Percentiles rank a stretch among this genome's conserved stretches.
Conservation (phyloP, 495 filamentous ascomycete species). For the Penicillium samsonianum region DNA sequence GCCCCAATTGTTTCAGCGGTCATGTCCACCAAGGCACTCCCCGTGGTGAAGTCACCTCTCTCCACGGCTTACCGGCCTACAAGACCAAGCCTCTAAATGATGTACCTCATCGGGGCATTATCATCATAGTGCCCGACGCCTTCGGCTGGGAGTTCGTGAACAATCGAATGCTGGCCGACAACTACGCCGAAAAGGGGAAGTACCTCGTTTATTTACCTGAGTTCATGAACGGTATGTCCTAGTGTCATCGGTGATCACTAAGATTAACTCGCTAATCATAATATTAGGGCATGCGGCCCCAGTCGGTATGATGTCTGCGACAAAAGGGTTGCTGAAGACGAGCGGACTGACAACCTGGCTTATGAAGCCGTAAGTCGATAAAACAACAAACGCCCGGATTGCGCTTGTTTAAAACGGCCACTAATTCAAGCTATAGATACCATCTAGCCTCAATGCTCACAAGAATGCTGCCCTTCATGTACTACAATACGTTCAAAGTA, state of each 20-base stretch:
- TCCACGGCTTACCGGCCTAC: neutral
- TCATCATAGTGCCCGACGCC: conserved; percentile 58
- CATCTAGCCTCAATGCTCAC: neutral
- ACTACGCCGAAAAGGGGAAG: conserved; percentile 49
- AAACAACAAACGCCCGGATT: neutral
- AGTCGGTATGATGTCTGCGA: neutral
- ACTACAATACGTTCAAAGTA: conserved; percentile 33
- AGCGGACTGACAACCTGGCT: neutral
- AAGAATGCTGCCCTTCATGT: conserved; percentile 33
- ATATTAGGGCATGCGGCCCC: neutral
- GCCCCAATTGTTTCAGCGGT: neutral
- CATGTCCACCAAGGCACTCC: neutral
- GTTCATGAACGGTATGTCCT: conserved; percentile 57
- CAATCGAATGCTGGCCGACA: conserved; percentile 53
- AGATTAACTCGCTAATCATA: neutral
- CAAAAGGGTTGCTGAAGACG: neutral
- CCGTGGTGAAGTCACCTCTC: neutral
- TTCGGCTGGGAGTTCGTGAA: conserved; percentile 62
- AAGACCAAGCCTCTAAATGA: neutral
- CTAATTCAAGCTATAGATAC: conserved; percentile 1
- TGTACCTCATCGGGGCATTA: conserved; percentile 38
- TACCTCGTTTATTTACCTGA: conserved; percentile 58
- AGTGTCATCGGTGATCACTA: neutral
- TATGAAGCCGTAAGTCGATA: conserved; percentile 1
- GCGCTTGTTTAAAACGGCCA: neutral